phyloP scores from a whole-genome alignment of 306 rosid genomes.

The Castanopsis chinensis region DNA sequence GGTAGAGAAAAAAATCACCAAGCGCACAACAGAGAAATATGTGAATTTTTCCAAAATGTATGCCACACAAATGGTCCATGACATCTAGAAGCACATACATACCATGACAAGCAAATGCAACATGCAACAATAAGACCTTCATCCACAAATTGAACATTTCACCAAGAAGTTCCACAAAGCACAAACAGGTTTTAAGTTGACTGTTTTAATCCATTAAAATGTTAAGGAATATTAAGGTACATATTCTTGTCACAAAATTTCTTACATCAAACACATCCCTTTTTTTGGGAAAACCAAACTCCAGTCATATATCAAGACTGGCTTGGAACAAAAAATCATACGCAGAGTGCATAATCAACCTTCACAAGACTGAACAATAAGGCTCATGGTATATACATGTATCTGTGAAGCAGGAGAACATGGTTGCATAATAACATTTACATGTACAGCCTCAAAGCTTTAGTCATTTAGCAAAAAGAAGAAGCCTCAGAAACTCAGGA shows the following conservation, averaged over 20 bases:
- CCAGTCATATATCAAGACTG: neutral
- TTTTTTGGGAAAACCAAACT: neutral
- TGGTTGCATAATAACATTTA: neutral
- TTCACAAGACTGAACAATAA: neutral
- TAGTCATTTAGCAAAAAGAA: neutral
- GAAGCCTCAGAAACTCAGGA: conserved; percentile 8
- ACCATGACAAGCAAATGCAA: neutral
- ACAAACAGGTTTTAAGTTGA: neutral
- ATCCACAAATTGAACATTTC: neutral
- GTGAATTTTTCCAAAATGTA: neutral
- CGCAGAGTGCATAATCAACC: neutral
- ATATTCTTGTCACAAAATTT: neutral
- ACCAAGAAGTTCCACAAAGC: neutral
- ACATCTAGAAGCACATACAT: neutral
- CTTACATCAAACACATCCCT: neutral
- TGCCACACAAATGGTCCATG: neutral
- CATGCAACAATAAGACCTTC: neutral
- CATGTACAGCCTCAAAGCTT: neutral
- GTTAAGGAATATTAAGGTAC: neutral
- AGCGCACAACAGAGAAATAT: neutral
- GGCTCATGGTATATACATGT: neutral
- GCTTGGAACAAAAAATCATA: neutral
- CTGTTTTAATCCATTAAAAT: neutral
- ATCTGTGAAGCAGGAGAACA: neutral
- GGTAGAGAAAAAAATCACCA: neutral